Conservation (phyloP, 1,284 basidiomycete genomes). For the Pulveroboletus sp. region DNA sequence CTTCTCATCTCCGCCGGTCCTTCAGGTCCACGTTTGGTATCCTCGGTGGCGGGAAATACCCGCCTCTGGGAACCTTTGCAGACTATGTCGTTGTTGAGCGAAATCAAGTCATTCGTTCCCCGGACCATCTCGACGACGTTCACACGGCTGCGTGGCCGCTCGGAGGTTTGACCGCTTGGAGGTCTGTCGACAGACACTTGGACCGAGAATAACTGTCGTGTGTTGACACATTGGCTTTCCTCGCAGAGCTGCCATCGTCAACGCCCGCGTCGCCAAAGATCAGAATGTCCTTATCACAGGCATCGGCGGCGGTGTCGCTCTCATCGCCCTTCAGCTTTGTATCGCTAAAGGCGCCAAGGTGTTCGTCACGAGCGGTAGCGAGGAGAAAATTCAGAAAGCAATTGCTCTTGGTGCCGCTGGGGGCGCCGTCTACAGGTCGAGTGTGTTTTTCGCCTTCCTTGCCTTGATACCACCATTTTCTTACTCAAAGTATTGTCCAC, state of each 20-base stretch:
- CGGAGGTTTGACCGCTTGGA: conserved; percentile 81
- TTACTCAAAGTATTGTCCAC: conserved; percentile 1
- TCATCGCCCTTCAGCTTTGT: conserved; percentile 76
- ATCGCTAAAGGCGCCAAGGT: conserved; percentile 77
- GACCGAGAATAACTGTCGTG: background rate
- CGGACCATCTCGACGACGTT: conserved; percentile 68
- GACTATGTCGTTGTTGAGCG: conserved; percentile 77
- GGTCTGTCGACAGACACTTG: conserved; percentile 47
- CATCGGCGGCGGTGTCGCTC: conserved; percentile 82
- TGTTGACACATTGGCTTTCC: background rate
- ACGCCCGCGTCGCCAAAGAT: conserved; percentile 62
- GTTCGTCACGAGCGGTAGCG: conserved; percentile 78
- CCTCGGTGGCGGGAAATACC: conserved; percentile 55
- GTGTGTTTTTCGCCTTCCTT: conserved; percentile 38
- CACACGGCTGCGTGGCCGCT: conserved; percentile 78
- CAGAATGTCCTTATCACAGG: conserved; percentile 82
- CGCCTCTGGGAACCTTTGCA: conserved; percentile 70
- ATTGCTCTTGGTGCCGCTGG: conserved; percentile 73
- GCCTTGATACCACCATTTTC: background rate
- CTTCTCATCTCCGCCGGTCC: conserved; percentile 11
- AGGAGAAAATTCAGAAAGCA: conserved; percentile 72
- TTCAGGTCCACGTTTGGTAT: conserved; percentile 51
- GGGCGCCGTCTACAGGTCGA: conserved; percentile 73
- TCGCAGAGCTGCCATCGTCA: conserved; percentile 67
- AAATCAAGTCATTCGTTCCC: conserved; percentile 67